Evolutionary conservation across 805 yeast genomes (phyloP).

Genomic region (Metschnikowia lunata): DNA sequence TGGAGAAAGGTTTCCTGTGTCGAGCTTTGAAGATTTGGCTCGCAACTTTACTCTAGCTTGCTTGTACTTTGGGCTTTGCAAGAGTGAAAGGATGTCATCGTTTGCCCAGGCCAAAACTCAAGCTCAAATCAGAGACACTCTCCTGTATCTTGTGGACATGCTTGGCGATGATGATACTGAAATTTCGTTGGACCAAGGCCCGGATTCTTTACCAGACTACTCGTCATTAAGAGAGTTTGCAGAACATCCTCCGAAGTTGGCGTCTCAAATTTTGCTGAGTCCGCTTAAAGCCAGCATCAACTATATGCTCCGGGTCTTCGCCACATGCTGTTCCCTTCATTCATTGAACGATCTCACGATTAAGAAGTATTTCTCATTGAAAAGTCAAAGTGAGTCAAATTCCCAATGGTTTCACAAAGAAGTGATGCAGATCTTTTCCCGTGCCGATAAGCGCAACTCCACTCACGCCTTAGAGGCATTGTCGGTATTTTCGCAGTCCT

Average conservation of each 20-base stretch:
- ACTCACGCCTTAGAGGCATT: conserved; percentile 19
- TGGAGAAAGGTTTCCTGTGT: background rate
- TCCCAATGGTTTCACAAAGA: conserved; percentile 21
- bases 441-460: conserved; percentile 22
- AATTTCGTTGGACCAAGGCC: background rate
- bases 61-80: conserved; percentile 12
- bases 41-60: conserved; percentile 7
- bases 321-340: conserved; percentile 30
- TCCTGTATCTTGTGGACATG: conserved; percentile 9
- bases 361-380: conserved; percentile 24
- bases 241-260: conserved; percentile 2
- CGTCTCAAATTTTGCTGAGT: background rate
- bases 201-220: background rate
- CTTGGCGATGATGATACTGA: background rate
- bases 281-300: conserved; percentile 1
- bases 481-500: conserved; percentile 20
- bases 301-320: conserved; percentile 10
- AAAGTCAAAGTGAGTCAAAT: conserved; percentile 12
- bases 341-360: conserved; percentile 34
- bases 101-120: conserved; percentile 28
- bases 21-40: conserved; percentile 1
- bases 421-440: conserved; percentile 22
- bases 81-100: conserved; percentile 17
- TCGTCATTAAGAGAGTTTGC: conserved; percentile 18
- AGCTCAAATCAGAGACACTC: conserved; percentile 25